These are phyloP conservation scores for Poronia punctata DNA, from an alignment of 495 filamentous ascomycete genomes.

Conservation along the genomic window DNA sequence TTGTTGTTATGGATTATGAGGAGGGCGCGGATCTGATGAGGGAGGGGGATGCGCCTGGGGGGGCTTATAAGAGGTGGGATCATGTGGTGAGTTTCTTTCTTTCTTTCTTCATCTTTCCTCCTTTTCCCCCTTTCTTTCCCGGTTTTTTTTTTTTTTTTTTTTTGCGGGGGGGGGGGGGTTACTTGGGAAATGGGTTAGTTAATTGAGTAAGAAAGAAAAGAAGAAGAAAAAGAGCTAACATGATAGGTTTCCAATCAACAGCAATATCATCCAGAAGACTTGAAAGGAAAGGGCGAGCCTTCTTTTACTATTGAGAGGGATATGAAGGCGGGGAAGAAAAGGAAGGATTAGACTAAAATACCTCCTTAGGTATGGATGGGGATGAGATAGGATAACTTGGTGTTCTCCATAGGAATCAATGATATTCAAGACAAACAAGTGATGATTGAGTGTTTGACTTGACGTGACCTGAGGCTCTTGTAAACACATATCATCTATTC, in stretches of 20 bases:
- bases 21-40: conserved; percentile 82
- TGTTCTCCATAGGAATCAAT: too few relatives aligned
- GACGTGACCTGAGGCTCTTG: too few relatives aligned
- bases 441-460: too few relatives aligned
- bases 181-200: not conserved
- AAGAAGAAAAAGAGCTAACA: conserved; percentile 6
- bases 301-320: conserved; percentile 60
- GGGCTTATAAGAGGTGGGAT: conserved; percentile 59
- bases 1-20: conserved; percentile 67
- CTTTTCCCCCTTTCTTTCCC: not conserved
- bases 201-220: not conserved
- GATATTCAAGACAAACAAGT: too few relatives aligned
- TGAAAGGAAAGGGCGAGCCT: conserved; percentile 77
- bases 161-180: too few relatives aligned
- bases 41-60: conserved; percentile 53
- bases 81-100: conserved; percentile 50
- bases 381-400: not conserved
- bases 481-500: too few relatives aligned
- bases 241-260: conserved; percentile 19
- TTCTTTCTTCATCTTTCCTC: not conserved
- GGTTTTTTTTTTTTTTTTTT: too few relatives aligned
- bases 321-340: conserved; percentile 38
- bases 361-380: too few relatives aligned
- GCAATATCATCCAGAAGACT: conserved; percentile 63
- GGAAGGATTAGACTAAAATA: not conserved